Base-by-base conservation (phyloP, 2,329 filamentous ascomycete genomes). In the Epichloe baconii region DNA sequence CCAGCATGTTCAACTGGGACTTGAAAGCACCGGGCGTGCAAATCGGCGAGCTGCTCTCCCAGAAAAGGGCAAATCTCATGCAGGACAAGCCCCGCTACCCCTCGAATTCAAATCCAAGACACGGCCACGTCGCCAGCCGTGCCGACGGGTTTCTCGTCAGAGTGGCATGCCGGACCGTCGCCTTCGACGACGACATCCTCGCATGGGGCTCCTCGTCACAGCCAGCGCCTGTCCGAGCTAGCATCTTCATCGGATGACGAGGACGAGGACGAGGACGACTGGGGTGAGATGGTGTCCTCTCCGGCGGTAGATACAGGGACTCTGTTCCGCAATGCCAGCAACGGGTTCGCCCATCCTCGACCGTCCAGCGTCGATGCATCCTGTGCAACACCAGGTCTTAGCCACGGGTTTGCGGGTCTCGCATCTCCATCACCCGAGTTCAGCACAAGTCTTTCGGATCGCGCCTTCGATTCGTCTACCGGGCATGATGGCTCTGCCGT, bases 1-100 rank as follows among this genome's bases (percentile, higher is more conserved):
- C 69, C 5, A 72, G 70, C 52, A 71, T 77, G 56, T 84, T 83
- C 62, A 78, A 80, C 34, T 84, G 80, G 80, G 76, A 82, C 55
- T 74, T 73, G 14, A 69, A 71, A 17, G 71, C 73, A 0, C 69
- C 74, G 34, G 70, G 72, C 10, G 67, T 80, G 2, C 70, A 74
- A 8, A 70, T 82, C 19, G 61, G 61, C 3, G 64, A 67, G 53
- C 54, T 70, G 5, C 53, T 70, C 14, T 58, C 57, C 7, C 59
- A 55, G n/a, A 62, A 57, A 53, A 60, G 58, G 23, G 42, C 4
- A 48, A 55, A 57, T n/a, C 23, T 11, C 38, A 42, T n/a, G 21
- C 10, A 0, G 57, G 57, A 45, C 55, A 59, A 3, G 55, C 54
- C 4, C 62, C 4, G 48, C 55, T n/a, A 50, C 51, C 8, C 31